These are phyloP conservation scores for Thraustotheca clavata DNA, from an alignment of 352 stramenopile species.

Conservation along the genomic window DNA sequence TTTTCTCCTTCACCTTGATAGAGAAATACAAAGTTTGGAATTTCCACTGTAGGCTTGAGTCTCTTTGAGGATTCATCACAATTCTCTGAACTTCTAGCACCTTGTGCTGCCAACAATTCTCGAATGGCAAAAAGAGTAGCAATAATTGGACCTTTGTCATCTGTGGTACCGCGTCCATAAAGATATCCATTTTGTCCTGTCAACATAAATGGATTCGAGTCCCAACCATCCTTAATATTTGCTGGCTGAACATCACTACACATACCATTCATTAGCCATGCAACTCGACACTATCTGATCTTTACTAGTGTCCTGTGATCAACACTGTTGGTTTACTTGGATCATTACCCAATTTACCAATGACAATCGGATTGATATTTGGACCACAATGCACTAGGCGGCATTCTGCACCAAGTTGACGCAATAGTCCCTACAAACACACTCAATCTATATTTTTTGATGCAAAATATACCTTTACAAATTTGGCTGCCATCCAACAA, in stretches of 20 bases:
- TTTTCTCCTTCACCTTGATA: slow-evolving; percentile 24
- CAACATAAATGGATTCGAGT: slow-evolving; percentile 54
- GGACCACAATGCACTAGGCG: slow-evolving; percentile 18
- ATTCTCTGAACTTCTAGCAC: background rate
- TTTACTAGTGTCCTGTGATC: slow-evolving; percentile 22
- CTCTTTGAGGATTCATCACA: background rate
- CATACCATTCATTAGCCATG: background rate
- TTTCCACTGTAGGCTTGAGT: background rate
- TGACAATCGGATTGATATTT: slow-evolving; percentile 19
- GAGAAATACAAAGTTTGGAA: slow-evolving; percentile 23
- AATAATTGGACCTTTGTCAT: slow-evolving; percentile 62
- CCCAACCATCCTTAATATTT: slow-evolving; percentile 46
- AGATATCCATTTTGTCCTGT: slow-evolving; percentile 57
- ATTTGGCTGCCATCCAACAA: slow-evolving; percentile 20
- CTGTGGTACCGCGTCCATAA: slow-evolving; percentile 47
- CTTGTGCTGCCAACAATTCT: background rate
- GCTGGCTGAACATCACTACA: slow-evolving; percentile 56
- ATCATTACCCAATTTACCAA: slow-evolving; percentile 18
- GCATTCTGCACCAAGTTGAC: slow-evolving; percentile 17
- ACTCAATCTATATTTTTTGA: too few relatives aligned
- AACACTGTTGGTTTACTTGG: slow-evolving; percentile 17
- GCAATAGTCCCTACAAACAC: slow-evolving; percentile 17
- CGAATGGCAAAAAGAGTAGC: slow-evolving; percentile 29
- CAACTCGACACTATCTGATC: background rate
- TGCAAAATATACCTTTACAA: slow-evolving; percentile 20